phyloP scores from a whole-genome alignment of 2,329 filamentous ascomycete species.

The Helotiales sp. region DNA sequence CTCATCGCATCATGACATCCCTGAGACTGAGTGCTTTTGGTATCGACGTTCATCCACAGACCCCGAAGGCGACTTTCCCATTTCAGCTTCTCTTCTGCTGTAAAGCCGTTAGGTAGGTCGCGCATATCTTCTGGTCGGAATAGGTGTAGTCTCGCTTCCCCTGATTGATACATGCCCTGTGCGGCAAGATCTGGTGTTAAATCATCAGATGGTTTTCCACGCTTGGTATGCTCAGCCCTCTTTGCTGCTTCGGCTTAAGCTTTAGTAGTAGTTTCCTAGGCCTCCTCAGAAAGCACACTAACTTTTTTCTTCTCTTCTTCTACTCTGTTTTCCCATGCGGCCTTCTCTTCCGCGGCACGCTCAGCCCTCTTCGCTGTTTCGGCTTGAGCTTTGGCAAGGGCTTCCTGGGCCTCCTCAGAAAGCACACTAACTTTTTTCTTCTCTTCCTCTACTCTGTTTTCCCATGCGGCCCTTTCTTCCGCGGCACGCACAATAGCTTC shows the following conservation, averaged over 20 bases:
- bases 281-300: conserved; percentile 18
- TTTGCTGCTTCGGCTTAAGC: conserved; percentile 13
- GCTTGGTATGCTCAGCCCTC: too few species aligned
- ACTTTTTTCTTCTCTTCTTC: conserved; percentile 25
- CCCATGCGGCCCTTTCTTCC: conserved; percentile 46
- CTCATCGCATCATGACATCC: too few species aligned
- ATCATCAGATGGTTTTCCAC: too few species aligned
- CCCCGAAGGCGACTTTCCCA: too few species aligned
- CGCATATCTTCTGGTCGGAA: too few species aligned
- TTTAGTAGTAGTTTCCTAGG: conserved; percentile 22
- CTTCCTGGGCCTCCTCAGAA: conserved; percentile 19
- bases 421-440: conserved; percentile 45
- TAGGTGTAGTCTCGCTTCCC: too few species aligned
- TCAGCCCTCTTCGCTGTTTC: conserved; percentile 17
- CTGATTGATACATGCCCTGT: too few species aligned
- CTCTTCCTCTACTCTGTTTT: conserved; percentile 41
- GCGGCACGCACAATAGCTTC: conserved; percentile 43
- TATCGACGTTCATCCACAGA: too few species aligned
- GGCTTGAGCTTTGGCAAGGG: conserved; percentile 16
- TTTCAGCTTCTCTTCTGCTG: too few species aligned
- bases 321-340: conserved; percentile 18
- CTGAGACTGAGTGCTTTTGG: too few species aligned
- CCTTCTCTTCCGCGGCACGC: conserved; percentile 21
- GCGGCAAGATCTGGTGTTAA: too few species aligned
- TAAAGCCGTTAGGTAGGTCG: too few species aligned